Percentiles rank a stretch among this genome's conserved stretches.
phyloP scores from a whole-genome alignment of 768 basidiomycete genomes.

The Coprinopsis strossmayeri region DNA sequence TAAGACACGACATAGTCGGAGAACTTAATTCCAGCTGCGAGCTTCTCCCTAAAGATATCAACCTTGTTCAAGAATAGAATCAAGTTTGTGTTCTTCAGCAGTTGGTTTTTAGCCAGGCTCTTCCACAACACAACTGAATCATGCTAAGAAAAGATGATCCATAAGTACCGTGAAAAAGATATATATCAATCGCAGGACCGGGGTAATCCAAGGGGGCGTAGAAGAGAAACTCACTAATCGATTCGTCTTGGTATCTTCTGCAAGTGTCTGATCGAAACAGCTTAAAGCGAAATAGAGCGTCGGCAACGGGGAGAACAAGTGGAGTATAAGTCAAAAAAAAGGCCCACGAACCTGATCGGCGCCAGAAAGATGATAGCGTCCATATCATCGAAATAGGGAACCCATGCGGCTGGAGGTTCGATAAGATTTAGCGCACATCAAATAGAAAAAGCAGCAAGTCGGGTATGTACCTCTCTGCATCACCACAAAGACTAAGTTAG shows the following conservation, averaged over 20 bases:
- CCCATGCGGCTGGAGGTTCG: conserved; percentile 44
- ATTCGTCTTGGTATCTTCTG: conserved; percentile 58
- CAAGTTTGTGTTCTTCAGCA: conserved; percentile 64
- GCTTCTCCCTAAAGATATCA: conserved; percentile 64
- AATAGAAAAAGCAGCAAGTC: conserved; percentile 9
- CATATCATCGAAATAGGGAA: conserved; percentile 63
- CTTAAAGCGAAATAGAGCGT: conserved; percentile 18
- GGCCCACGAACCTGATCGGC: conserved; percentile 43
- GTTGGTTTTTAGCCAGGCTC: conserved; percentile 61
- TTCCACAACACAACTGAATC: conserved; percentile 77
- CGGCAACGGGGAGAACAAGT: not conserved
- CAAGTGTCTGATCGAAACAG: conserved; percentile 64
- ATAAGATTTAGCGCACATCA: no score
- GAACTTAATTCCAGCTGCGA: conserved; percentile 56
- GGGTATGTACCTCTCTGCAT: conserved; percentile 25
- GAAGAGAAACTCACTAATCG: conserved; percentile 39
- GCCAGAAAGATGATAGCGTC: conserved; percentile 68
- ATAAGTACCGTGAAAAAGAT: no score
- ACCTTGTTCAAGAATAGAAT: conserved; percentile 82
- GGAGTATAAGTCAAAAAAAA: no score
- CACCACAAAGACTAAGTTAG: not conserved
- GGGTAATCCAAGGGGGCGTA: not conserved
- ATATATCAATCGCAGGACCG: no score
- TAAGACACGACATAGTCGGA: conserved; percentile 69
- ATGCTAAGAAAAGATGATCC: conserved; percentile 48